These are phyloP conservation scores for Saraca asoca DNA, from an alignment of 331 rosid genomes.

Conservation along the genomic window DNA sequence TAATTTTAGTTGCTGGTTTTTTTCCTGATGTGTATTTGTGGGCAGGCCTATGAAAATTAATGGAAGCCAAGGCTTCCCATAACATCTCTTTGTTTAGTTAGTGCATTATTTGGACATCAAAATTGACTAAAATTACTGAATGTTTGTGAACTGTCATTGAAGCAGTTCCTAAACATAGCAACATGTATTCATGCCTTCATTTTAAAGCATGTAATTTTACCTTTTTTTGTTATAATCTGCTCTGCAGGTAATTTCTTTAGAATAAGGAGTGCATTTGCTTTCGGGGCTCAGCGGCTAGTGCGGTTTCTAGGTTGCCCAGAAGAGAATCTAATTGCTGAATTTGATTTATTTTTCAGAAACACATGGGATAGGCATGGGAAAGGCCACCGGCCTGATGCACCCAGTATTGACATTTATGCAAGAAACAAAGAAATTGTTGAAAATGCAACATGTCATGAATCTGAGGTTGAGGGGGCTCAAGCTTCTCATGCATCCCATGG, in stretches of 20 bases:
- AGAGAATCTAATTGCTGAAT: constrained; percentile 57
- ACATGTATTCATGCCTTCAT: constrained; percentile 3
- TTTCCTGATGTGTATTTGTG: background rate
- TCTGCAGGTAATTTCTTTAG: constrained; percentile 71
- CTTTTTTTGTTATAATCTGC: background rate
- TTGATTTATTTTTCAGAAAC: constrained; percentile 68
- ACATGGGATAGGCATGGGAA: constrained; percentile 86
- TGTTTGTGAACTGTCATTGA: background rate
- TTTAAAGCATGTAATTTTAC: background rate
- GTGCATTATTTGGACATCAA: background rate
- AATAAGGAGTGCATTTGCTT: constrained; percentile 74
- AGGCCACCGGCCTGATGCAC: constrained; percentile 66
- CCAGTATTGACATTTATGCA: constrained; percentile 36
- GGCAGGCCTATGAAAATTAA: background rate
- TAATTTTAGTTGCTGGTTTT: background rate
- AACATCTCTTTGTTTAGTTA: background rate
- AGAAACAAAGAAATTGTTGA: constrained; percentile 35
- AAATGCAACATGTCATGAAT: constrained; percentile 39
- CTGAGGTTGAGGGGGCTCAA: constrained; percentile 38
- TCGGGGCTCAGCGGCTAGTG: constrained; percentile 62
- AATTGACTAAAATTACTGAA: background rate
- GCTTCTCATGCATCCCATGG: constrained; percentile 9
- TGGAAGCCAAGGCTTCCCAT: background rate
- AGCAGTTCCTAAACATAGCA: no score
- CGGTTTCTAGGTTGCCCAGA: constrained; percentile 61